Base-by-base conservation (phyloP, 257 asterid genomes). In the Solanum acaule region DNA sequence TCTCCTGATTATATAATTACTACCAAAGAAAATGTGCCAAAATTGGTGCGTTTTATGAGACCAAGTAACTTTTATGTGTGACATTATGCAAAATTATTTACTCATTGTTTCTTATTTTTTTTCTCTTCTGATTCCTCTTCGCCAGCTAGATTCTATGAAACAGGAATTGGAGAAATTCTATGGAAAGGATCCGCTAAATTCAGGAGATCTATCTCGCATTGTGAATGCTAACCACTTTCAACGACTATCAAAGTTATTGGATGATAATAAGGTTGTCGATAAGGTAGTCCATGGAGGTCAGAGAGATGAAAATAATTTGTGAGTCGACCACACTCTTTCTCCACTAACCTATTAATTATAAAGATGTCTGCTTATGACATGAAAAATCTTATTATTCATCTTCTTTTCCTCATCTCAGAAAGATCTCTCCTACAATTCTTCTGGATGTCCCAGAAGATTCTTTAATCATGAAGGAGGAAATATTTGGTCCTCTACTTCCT, bases 401-500 rank as follows among this genome's bases (percentile, higher is more conserved):
- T 73, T 65, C 56, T 87, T 88, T 78, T 67, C 12, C 18, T 86
- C 49, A 87, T 87, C 89, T 18, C 94, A 96, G 99, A 82, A 94
- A 91, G 93, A 93, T 96, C 72, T 94, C 96, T 88, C 99, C 99
- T 25, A 95, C 98, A 63, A 89, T 95, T 89, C 70, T 96, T 84
- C 85, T 96, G 94, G 98, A 96, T 93, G 94, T 93, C 59, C 97
- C 98, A 3, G 90, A 86, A 85, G 98, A 95, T 90, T 91, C 98
- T 65, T 71, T 94, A 77, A 90, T 96, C 93, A 93, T 96, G 98
- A 91, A 90, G 38, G 99, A 96, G 86, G 99, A 96, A 94, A 94
- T 96, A 88, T 95, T 95, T 81, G 99, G 99, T 59, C 99, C 99
- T 38, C 88, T 96, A 88, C 98, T 96, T 88, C 96, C 98, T 86